These are phyloP conservation scores for Ottelia alismoides DNA, from an alignment of 106 monocot genomes.

Conservation along the genomic window DNA sequence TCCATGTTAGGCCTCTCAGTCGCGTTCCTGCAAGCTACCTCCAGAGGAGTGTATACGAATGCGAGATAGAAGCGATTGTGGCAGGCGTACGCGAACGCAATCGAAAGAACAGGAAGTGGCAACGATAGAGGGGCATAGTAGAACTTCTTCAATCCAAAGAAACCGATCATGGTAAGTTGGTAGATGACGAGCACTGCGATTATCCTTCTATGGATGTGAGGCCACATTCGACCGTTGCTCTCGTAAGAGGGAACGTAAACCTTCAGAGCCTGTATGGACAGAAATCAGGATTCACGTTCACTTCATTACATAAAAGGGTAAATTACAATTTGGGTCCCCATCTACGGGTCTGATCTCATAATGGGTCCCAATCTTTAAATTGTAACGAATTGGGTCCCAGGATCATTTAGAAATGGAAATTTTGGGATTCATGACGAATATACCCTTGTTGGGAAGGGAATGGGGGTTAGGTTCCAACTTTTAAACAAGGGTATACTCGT, in stretches of 20 bases:
- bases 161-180: constrained; percentile 72
- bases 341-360: too few species aligned
- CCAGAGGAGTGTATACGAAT: constrained; percentile 48
- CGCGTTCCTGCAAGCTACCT: constrained; percentile 16
- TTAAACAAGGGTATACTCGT: too few species aligned
- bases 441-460: too few species aligned
- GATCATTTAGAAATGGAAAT: too few species aligned
- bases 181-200: constrained; percentile 57
- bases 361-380: too few species aligned
- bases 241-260: constrained; percentile 68
- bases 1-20: constrained; percentile 46
- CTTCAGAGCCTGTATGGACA: constrained; percentile 46
- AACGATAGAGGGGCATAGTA: constrained; percentile 34
- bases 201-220: constrained; percentile 74
- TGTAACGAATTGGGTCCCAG: too few species aligned
- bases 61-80: constrained; percentile 44
- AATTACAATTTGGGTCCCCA: too few species aligned
- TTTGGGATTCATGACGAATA: too few species aligned
- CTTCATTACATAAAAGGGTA: not conserved
- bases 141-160: constrained; percentile 50
- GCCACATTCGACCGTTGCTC: constrained; percentile 89
- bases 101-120: constrained; percentile 30
- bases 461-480: too few species aligned
- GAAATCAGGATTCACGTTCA: too few species aligned
- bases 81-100: constrained; percentile 41